Evolutionary conservation across 768 basidiomycete genomes (phyloP), one percentile per base, ranked within the genome.

Genomic region (Pleurotus pulmonarius): DNA sequence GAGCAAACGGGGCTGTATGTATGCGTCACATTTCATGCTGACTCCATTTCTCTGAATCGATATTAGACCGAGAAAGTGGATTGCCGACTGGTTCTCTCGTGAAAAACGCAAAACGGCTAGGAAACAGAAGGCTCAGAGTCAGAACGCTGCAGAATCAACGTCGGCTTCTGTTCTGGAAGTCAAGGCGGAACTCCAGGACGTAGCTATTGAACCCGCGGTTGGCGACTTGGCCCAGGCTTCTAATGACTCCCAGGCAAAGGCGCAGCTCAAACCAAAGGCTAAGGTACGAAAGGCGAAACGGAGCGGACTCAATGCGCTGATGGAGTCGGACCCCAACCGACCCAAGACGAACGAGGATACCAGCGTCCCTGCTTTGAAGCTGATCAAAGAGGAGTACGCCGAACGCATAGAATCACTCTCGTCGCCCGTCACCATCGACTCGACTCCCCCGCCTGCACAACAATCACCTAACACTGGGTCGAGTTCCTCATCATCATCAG

Each of bases 1-100:
- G 51, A 53, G 24, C 51, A 53, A 41, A 53, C 51, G 13, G 51
- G 51, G n/a, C 39, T 53, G 51, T 53, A 53, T 22, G 51, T 53
- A 40, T 29, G n/a, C 25, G 24, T 18, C n/a, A 12, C 12, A 8
- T 16, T n/a, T 26, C 22, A 7, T 15, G 26, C 25, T 37, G 20
- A 49, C n/a, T 9, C 48, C 9, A 18, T 41, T 13, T 37, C 6
- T 51, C 15, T 7, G 29, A 49, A 16, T n/a, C n/a, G 29, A 37
- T 41, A 11, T 4, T 12, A 53, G 51, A 3, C 51, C 51, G 5
- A 53, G 51, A 11, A 53, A 53, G 40, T 53, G 51, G 51, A 53
- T 53, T 11, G 39, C 37, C 38, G 51, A 11, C 24, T 53, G 51
- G 51, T 40, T 41, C 51, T 40, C 18, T 24, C 37, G 51, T 12